Evolutionary conservation across 1,284 basidiomycete species (phyloP).

Genomic region (Gomphus bonarii): DNA sequence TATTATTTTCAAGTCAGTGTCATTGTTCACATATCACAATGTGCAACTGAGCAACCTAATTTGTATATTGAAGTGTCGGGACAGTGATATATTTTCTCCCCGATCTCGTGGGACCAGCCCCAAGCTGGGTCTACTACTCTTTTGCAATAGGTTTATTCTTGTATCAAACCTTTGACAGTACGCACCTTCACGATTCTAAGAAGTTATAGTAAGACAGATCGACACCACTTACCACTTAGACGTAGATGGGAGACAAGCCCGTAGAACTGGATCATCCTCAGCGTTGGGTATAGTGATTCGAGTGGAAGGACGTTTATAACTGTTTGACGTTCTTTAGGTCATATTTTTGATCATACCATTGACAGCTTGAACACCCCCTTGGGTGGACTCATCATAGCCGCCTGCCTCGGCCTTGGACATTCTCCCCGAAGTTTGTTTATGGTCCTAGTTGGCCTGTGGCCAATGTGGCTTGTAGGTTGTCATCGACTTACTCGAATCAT

Average conservation of each 20-base stretch:
- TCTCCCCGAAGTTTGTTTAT: conserved; percentile 12
- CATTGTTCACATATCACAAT: background rate
- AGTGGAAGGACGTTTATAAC: background rate
- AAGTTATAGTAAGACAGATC: background rate
- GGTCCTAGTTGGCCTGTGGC: conserved; percentile 14
- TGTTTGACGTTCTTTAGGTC: conserved; percentile 11
- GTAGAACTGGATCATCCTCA: conserved; percentile 17
- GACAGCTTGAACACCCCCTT: conserved; percentile 17
- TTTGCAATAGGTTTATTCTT: conserved; percentile 17
- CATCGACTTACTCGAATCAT: background rate
- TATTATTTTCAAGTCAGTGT: conserved; percentile 15
- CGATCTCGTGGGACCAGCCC: conserved; percentile 14
- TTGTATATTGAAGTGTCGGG: conserved; percentile 10
- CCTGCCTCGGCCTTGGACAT: conserved; percentile 16
- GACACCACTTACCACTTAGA: conserved; percentile 8
- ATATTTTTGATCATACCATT: conserved; percentile 19
- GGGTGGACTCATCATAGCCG: conserved; percentile 15
- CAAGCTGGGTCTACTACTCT: conserved; percentile 17
- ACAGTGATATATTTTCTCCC: conserved; percentile 14
- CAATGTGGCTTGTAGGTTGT: conserved; percentile 18
- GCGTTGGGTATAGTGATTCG: conserved; percentile 14
- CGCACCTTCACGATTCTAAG: background rate
- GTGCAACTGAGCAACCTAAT: background rate
- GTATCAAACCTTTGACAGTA: conserved; percentile 20
- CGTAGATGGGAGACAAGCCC: conserved; percentile 18